A percentile compares a stretch with the other conserved stretches of the same genome.
Conservation (phyloP, 202 grass and related monocot species). For the Panicum hallii region DNA sequence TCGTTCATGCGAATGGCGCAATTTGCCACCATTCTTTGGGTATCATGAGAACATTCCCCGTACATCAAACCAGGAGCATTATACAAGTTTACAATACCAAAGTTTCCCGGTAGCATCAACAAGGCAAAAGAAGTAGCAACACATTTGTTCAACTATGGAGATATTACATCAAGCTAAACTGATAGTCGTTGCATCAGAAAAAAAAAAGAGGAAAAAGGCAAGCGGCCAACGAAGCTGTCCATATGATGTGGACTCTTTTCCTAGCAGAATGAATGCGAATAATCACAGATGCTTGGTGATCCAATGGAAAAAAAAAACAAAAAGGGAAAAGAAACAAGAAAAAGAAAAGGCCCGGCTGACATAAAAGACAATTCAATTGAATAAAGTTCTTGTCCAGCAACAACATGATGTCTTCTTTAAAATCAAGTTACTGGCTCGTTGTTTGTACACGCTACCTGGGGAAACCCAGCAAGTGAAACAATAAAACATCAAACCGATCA, state of each 20-base stretch:
- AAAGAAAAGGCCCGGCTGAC: not conserved
- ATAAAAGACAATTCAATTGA: not conserved
- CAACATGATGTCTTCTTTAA: not conserved
- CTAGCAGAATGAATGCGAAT: slow-evolving; percentile 5
- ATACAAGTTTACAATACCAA: too few species aligned
- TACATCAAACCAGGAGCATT: not conserved
- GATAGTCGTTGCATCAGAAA: slow-evolving; percentile 11
- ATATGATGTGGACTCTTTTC: not conserved
- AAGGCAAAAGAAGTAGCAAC: not conserved
- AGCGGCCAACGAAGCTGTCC: not conserved
- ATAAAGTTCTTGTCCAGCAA: not conserved
- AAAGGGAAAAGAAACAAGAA: not conserved
- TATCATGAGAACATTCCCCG: not conserved
- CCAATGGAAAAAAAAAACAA: not conserved
- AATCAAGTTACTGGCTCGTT: not conserved
- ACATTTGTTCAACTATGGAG: not conserved
- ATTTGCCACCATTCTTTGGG: not conserved
- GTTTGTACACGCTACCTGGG: not conserved
- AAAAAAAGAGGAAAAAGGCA: not conserved
- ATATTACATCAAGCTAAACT: slow-evolving; percentile 15
- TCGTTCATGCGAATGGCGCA: not conserved
- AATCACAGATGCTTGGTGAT: not conserved
- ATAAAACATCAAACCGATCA: not conserved
- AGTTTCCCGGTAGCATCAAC: not conserved
- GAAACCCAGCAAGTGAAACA: not conserved